These are phyloP conservation scores for Corinectria fuckeliana DNA, from an alignment of 2,329 filamentous ascomycete species.

Conservation along the genomic window DNA sequence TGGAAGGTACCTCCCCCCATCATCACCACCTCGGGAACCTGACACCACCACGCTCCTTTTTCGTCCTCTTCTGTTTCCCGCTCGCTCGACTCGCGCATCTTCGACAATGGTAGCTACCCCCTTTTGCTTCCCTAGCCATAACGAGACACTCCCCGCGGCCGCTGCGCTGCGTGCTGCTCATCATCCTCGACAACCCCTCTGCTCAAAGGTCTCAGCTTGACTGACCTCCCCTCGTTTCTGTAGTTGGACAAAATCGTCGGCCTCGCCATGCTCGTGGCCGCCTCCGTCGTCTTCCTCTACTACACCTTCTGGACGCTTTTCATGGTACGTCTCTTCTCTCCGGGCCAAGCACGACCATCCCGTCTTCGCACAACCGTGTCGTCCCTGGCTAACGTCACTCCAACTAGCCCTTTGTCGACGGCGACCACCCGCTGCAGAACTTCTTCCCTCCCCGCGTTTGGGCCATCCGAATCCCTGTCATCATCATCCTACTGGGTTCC, in stretches of 20 bases:
- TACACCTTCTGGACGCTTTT: slow-evolving; percentile 98
- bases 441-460: slow-evolving; percentile 97
- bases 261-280: slow-evolving; percentile 72
- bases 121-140: neutral
- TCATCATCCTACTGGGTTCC: slow-evolving; percentile 88
- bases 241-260: slow-evolving; percentile 88
- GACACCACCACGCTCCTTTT: slow-evolving; percentile 37
- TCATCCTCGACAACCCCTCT: slow-evolving; percentile 33
- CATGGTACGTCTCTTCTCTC: slow-evolving; percentile 72
- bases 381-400: slow-evolving; percentile 23
- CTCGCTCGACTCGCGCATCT: slow-evolving; percentile 28
- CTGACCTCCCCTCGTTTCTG: slow-evolving; percentile 20
- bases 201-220: slow-evolving; percentile 4
- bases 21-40: slow-evolving; percentile 18
- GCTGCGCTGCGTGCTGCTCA: too few relatives aligned
- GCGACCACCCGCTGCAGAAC: slow-evolving; percentile 89
- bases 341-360: slow-evolving; percentile 3
- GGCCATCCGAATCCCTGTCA: slow-evolving; percentile 98
- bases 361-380: neutral
- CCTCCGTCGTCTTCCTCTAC: slow-evolving; percentile 74
- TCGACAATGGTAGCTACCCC: slow-evolving; percentile 34
- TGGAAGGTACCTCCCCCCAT: slow-evolving; percentile 28
- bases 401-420: slow-evolving; percentile 92
- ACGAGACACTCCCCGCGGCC: slow-evolving; percentile 30
- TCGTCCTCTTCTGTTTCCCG: slow-evolving; percentile 9